phyloP scores from a whole-genome alignment of 2,329 filamentous ascomycete genomes.

The Plenodomus tracheiphilus region DNA sequence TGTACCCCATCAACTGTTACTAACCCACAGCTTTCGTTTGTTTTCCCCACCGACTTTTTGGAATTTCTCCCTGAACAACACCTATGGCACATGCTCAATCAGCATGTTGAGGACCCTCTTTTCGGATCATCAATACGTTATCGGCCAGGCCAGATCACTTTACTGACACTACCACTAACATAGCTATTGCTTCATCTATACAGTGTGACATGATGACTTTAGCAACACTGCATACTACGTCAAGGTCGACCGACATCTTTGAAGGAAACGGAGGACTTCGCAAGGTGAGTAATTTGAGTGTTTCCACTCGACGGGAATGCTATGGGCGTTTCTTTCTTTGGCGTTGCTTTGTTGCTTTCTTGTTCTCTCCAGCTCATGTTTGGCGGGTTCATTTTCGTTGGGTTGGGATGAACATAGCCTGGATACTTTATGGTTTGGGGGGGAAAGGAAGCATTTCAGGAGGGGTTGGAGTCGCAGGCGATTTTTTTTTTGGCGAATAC shows the following conservation, averaged over 20 bases:
- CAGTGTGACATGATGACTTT: not conserved
- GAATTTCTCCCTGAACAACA: not conserved
- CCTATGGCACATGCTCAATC: not conserved
- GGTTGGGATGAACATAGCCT: too few relatives aligned
- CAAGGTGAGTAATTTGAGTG: not conserved
- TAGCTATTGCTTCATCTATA: not conserved
- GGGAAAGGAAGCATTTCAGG: too few relatives aligned
- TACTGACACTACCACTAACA: not conserved
- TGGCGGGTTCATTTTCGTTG: too few relatives aligned
- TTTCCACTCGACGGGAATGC: too few relatives aligned
- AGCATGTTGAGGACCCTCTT: not conserved
- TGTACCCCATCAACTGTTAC: constrained; percentile 11
- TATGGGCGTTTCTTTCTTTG: too few relatives aligned
- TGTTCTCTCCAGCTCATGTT: too few relatives aligned
- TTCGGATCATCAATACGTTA: not conserved
- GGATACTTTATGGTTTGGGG: too few relatives aligned
- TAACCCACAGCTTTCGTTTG: constrained; percentile 22
- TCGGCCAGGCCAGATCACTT: not conserved
- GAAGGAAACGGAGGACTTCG: not conserved
- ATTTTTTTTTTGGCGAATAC: too few relatives aligned
- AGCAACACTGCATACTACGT: not conserved
- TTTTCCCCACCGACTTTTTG: not conserved
- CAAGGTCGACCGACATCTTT: too few relatives aligned
- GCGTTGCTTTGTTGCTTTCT: too few relatives aligned
- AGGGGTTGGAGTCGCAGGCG: not conserved